phyloP scores from a whole-genome alignment of 768 basidiomycete species.

The Filobasidium floriforme region DNA sequence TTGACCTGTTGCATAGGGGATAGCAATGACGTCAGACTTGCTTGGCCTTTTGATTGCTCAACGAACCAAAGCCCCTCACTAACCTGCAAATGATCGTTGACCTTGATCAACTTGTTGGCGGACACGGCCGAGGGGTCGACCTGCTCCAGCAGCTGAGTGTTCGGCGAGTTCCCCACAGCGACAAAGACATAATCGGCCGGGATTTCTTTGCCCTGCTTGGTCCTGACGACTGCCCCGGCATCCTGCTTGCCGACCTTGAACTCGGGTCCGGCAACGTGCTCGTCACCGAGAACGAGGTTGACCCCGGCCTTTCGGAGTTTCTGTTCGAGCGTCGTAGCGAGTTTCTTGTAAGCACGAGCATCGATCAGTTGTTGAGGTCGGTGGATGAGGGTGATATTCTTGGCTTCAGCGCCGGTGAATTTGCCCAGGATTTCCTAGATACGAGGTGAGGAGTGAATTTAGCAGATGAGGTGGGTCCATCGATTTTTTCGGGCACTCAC shows the following conservation, averaged over 20 bases:
- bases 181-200: slow-evolving; percentile 39
- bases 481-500: not conserved
- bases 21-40: not conserved
- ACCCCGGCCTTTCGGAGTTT: slow-evolving; percentile 28
- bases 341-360: slow-evolving; percentile 27
- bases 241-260: slow-evolving; percentile 30
- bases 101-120: slow-evolving; percentile 25
- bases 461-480: too few species aligned
- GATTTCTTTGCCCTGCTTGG: slow-evolving; percentile 28
- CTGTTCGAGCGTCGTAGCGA: slow-evolving; percentile 30
- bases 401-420: slow-evolving; percentile 23
- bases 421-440: slow-evolving; percentile 28
- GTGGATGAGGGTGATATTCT: slow-evolving; percentile 37
- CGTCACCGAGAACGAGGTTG: slow-evolving; percentile 28
- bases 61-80: too few species aligned
- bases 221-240: slow-evolving; percentile 25
- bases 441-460: not conserved
- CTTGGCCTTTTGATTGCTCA: too few species aligned
- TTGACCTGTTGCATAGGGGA: slow-evolving; percentile 20
- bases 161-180: slow-evolving; percentile 35
- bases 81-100: slow-evolving; percentile 32
- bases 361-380: slow-evolving; percentile 23
- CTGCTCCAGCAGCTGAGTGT: slow-evolving; percentile 26
- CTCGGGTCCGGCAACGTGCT: slow-evolving; percentile 20
- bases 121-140: slow-evolving; percentile 31